A percentile compares a stretch with the other conserved stretches of the same genome.
These are phyloP conservation scores for Spathaspora passalidarum DNA, from an alignment of 805 yeast genomes.

Conservation along the genomic window DNA sequence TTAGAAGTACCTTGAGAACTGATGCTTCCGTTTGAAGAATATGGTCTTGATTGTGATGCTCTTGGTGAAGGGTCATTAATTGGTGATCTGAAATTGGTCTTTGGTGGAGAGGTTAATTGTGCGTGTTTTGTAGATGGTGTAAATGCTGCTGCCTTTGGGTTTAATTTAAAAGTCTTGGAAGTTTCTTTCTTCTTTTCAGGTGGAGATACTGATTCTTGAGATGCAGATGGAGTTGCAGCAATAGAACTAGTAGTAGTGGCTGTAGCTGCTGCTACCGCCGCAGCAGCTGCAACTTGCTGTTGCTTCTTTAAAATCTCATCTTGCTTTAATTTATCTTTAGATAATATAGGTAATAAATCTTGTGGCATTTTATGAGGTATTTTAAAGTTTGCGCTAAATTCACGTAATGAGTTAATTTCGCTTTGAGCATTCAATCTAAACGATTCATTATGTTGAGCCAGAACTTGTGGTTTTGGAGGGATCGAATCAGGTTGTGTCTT, in stretches of 20 bases:
- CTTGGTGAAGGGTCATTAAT: conserved; percentile 35
- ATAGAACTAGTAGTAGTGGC: not conserved
- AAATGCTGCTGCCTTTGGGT: conserved; percentile 66
- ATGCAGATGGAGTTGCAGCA: conserved; percentile 11
- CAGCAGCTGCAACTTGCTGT: conserved; percentile 9
- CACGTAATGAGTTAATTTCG: conserved; percentile 67
- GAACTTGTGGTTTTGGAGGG: conserved; percentile 27
- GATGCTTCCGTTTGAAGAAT: conserved; percentile 18
- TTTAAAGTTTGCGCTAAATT: conserved; percentile 79
- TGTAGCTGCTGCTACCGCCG: conserved; percentile 1
- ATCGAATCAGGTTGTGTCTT: conserved; percentile 26
- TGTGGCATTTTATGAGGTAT: conserved; percentile 59
- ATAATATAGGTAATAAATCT: conserved; percentile 65
- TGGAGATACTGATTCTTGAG: conserved; percentile 7
- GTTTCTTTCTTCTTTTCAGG: conserved; percentile 41
- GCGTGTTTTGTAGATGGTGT: conserved; percentile 44
- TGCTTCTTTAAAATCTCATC: conserved; percentile 52
- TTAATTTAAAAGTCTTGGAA: conserved; percentile 63
- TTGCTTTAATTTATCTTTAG: conserved; percentile 66
- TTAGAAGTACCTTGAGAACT: conserved; percentile 15
- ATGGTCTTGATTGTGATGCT: conserved; percentile 29
- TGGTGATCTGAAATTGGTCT: conserved; percentile 19
- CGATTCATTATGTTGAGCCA: conserved; percentile 26
- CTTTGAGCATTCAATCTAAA: conserved; percentile 50
- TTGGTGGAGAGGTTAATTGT: conserved; percentile 22